phyloP scores from a whole-genome alignment of 768 basidiomycete species.

The Trametes coccinea region DNA sequence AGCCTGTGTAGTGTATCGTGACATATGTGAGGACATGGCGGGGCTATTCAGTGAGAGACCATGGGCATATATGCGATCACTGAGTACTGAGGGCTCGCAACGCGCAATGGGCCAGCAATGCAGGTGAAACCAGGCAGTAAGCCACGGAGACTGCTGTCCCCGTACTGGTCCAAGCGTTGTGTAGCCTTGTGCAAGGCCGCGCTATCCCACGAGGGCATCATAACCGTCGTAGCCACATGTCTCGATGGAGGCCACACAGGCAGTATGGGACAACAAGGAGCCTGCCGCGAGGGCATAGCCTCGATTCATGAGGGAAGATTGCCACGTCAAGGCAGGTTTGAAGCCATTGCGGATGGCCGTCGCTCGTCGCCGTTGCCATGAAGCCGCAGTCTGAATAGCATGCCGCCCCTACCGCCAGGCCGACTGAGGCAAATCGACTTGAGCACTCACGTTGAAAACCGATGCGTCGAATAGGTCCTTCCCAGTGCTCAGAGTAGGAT shows the following conservation, averaged over 20 bases:
- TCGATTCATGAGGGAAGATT: neutral
- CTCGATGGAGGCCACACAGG: neutral
- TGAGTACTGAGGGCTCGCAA: no score
- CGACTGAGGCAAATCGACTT: neutral
- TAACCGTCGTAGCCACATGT: no score
- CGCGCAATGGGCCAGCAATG: no score
- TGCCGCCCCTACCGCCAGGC: neutral
- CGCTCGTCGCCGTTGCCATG: conserved; percentile 1
- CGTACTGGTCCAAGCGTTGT: no score
- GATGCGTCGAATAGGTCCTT: conserved; percentile 92
- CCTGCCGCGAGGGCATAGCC: neutral
- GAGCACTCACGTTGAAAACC: conserved; percentile 71
- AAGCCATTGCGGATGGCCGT: neutral
- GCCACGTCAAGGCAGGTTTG: neutral
- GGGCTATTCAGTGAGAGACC: no score
- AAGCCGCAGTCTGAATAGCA: neutral
- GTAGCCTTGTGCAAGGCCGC: no score
- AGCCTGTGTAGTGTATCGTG: neutral
- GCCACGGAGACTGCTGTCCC: no score
- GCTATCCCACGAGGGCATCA: no score
- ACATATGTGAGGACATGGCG: neutral
- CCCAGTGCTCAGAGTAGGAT: conserved; percentile 72
- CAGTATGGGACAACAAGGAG: no score
- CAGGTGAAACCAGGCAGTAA: no score
- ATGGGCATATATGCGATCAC: no score